phyloP scores from a whole-genome alignment of 345 rosid genomes.

The Combretum micranthum region DNA sequence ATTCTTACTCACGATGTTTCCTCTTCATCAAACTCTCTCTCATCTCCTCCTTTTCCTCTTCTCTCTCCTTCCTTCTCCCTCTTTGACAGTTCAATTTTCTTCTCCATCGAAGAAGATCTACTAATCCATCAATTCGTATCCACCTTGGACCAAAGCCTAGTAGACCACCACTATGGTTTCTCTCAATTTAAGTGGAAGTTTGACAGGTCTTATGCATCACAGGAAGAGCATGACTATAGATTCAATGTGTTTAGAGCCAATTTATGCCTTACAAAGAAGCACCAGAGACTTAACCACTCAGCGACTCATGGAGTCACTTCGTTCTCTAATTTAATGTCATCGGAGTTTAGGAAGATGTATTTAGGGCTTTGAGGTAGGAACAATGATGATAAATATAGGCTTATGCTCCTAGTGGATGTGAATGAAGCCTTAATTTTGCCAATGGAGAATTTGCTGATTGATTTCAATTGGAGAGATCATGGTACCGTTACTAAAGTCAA shows the following conservation, averaged over 20 bases:
- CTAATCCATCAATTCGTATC: conserved; percentile 77
- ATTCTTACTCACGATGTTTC: background rate
- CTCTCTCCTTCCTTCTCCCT: conserved; percentile 24
- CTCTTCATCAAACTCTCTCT: conserved; percentile 13
- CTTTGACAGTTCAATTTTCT: conserved; percentile 14
- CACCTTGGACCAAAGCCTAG: conserved; percentile 22
- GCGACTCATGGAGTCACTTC: conserved; percentile 87
- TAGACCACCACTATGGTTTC: conserved; percentile 53
- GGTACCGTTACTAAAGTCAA: conserved; percentile 84
- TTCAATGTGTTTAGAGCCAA: conserved; percentile 54
- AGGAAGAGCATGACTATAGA: conserved; percentile 74
- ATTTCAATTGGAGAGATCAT: conserved; percentile 91
- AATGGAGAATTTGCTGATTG: conserved; percentile 60
- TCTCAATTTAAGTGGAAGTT: conserved; percentile 64
- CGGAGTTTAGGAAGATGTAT: conserved; percentile 53
- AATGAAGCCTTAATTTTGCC: conserved; percentile 79
- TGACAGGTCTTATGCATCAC: conserved; percentile 53
- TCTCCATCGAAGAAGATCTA: conserved; percentile 28
- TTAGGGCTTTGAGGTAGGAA: conserved; percentile 36
- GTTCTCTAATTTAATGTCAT: conserved; percentile 84
- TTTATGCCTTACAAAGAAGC: conserved; percentile 60
- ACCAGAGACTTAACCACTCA: conserved; percentile 75
- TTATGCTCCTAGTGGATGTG: conserved; percentile 73
- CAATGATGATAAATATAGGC: conserved; percentile 15
- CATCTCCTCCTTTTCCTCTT: conserved; percentile 22